Evolutionary conservation across 1,284 basidiomycete genomes (phyloP), one percentile per base, ranked within the genome.

Genomic region (Cryptococcus floricola): DNA sequence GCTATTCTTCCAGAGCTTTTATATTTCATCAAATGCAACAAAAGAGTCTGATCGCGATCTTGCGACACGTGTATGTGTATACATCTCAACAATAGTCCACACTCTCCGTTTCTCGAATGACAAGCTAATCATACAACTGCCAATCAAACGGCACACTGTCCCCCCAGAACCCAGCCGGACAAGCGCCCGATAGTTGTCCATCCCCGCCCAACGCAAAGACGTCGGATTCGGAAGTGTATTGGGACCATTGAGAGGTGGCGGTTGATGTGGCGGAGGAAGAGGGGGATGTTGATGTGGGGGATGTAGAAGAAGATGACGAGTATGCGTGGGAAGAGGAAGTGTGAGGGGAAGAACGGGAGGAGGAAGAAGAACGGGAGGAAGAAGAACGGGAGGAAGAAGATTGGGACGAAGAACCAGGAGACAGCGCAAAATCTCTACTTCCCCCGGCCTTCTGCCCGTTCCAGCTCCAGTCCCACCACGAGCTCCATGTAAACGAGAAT

Each of bases 141-240:
- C 70, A 75, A 57, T 71, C 66, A 46, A 63, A 73, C 53, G 55
- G 37, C 2, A 65, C 57, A 9, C 34, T 48, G 13, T 45, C 42
- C 2, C 71, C 73, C 70, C 69, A 73, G 44, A 66, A 64, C 19
- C 54, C 59, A 9, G 45, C 56, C 4, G 69, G 68, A 57, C 70
- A 72, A 3, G 13, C 16, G 2, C 23, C 41, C 2, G 19, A 23
- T 3, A 66, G 57, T 18, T 56, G 18, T 8, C 62, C 62, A 19
- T 52, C 56, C 12, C 56, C 63, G 10, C 69, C 69, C 4, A 68
- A 44, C 9, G 59, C 43, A 37, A 52, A 51, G 38, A 70, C 59
- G 23, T 59, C 53, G 16, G 38, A 53, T 7, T 45, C 27, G 14
- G 53, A 50, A 3, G 48, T 54, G 44, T 54, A 65, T 47, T 59